These are phyloP conservation scores for Phoma sp. DNA, from an alignment of 2,329 filamentous ascomycete species.

Conservation along the genomic window DNA sequence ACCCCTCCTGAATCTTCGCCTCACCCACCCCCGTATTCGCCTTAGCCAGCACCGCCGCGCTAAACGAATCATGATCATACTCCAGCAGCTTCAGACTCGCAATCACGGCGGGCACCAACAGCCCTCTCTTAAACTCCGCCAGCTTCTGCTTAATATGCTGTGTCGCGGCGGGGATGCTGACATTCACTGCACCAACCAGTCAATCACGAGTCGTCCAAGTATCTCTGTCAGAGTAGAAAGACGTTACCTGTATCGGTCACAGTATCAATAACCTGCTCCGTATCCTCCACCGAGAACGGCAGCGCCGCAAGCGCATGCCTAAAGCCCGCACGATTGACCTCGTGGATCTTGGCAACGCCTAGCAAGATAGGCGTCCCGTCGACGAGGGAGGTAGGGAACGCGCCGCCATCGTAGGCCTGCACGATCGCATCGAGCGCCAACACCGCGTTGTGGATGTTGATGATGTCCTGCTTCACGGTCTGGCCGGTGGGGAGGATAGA, in stretches of 20 bases:
- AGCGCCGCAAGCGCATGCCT: slow-evolving; percentile 17
- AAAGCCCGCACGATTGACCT: slow-evolving; percentile 24
- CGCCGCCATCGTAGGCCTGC: slow-evolving; percentile 6
- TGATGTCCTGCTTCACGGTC: slow-evolving; percentile 20
- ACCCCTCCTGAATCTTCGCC: slow-evolving; percentile 18
- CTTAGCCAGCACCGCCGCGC: slow-evolving; percentile 18
- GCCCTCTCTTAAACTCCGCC: slow-evolving; percentile 17
- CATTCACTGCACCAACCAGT: slow-evolving; percentile 11
- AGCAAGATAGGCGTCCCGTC: slow-evolving; percentile 21
- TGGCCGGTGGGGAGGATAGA: slow-evolving; percentile 16
- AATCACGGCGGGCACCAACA: slow-evolving; percentile 13
- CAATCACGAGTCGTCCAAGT: not conserved
- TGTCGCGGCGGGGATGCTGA: slow-evolving; percentile 20
- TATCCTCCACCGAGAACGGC: slow-evolving; percentile 17
- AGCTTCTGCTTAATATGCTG: slow-evolving; percentile 19
- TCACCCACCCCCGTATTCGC: slow-evolving; percentile 9
- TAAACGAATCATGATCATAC: slow-evolving; percentile 28
- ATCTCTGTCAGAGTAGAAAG: no score
- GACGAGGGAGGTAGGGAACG: slow-evolving; percentile 17
- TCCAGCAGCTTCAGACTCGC: slow-evolving; percentile 23
- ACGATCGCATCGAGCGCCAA: slow-evolving; percentile 18
- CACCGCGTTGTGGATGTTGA: slow-evolving; percentile 26
- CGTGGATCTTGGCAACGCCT: slow-evolving; percentile 26
- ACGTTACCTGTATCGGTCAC: slow-evolving; percentile 20
- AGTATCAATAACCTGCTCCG: slow-evolving; percentile 10